These are phyloP conservation scores for Metschnikowia lachancei DNA, from an alignment of 805 yeast species.

Conservation along the genomic window DNA sequence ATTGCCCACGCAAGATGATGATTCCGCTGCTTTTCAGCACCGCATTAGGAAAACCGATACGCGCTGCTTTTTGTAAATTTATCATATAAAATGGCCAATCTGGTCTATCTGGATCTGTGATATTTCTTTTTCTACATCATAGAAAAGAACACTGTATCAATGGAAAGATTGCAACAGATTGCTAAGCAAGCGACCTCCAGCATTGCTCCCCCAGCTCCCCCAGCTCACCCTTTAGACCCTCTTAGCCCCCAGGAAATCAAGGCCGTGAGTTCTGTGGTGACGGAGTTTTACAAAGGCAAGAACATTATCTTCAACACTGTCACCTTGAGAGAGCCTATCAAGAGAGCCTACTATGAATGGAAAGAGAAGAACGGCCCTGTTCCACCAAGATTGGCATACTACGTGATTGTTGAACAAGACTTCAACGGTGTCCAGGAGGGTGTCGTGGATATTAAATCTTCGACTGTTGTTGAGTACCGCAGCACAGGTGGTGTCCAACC, in stretches of 20 bases:
- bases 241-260: constrained; percentile 61
- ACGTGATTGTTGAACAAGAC: constrained; percentile 58
- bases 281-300: constrained; percentile 45
- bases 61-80: constrained; percentile 5
- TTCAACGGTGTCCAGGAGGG: constrained; percentile 69
- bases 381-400: constrained; percentile 69
- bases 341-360: constrained; percentile 62
- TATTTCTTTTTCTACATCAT: background rate
- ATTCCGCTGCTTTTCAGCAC: constrained; percentile 7
- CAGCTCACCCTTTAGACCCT: constrained; percentile 72
- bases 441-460: constrained; percentile 54
- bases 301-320: constrained; percentile 61
- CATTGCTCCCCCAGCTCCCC: constrained; percentile 50
- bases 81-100: constrained; percentile 2
- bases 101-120: background rate
- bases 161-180: constrained; percentile 67
- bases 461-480: constrained; percentile 46
- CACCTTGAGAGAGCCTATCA: constrained; percentile 69
- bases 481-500: constrained; percentile 66
- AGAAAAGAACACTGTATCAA: constrained; percentile 18
- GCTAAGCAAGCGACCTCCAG: constrained; percentile 61
- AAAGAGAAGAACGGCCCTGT: constrained; percentile 55
- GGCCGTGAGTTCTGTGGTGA: constrained; percentile 52
- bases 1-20: constrained; percentile 1
- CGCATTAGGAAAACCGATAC: constrained; percentile 14